Base-by-base conservation (phyloP, 108 stramenopile genomes). In the Nitzschia palea region DNA sequence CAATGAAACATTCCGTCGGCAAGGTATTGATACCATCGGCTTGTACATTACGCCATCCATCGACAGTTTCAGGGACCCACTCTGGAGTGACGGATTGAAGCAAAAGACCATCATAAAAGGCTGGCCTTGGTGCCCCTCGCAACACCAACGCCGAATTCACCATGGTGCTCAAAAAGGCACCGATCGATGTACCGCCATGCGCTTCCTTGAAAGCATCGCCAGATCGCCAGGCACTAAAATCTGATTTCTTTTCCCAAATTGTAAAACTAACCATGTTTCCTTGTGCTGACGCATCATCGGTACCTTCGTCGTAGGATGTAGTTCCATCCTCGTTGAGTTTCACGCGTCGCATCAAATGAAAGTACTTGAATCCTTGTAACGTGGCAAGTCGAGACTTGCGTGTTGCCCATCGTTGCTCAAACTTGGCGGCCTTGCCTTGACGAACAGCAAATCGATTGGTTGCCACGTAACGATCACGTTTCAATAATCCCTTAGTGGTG, bases 121-220 rank as follows among this genome's bases (percentile, higher is more conserved):
- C 89, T 0, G 92, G 91, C 31, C 76, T 66, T 10, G 95, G 92
- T 23, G 91, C 66, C 8, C 91, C 91, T 45, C 68, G 70, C 18
- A 93, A 71, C 0, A 90, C 83, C 54, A 89, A 64, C 10, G 88
- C 87, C 20, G 77, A 79, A 44, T 62, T 78, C 44, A 94, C 78
- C 93, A 90, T 91, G 62, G 88, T 89, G 29, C 82, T 74, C 10
- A 93, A 50, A 56, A 93, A 95, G 22, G 87, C 89, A 34, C 83
- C 76, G 48, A 88, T 84, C 20, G 79, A 80, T n/a, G 90, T 95
- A 5, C 95, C 95, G 4, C 95, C 91, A 74, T 96, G 95, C 3
- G 95, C 95, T 67, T 96, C 92, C 76, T 90, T 93, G 79, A 95
- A 95, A 27, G 91, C 95, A 10, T 96, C 90, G 28, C 95, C 95